Conservation (phyloP, 495 filamentous ascomycete genomes). For the Penicillium paradoxum region DNA sequence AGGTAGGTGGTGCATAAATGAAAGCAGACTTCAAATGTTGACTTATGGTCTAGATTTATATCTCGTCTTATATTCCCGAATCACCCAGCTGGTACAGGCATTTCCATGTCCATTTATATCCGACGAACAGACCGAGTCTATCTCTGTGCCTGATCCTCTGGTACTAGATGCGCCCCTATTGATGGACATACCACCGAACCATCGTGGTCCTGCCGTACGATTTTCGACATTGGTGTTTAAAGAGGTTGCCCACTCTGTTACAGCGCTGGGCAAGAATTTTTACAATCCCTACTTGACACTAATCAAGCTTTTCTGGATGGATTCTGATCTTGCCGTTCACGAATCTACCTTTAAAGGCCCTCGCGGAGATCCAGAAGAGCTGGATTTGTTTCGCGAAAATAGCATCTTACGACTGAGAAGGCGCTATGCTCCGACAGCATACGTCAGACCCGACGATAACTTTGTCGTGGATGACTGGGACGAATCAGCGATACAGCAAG, state of each 20-base stretch:
- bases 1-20: constrained; percentile 19
- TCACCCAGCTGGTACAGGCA: constrained; percentile 31
- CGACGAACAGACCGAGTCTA: constrained; percentile 12
- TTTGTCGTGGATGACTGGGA: constrained; percentile 41
- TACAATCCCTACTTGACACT: constrained; percentile 23
- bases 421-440: constrained; percentile 11
- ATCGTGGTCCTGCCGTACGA: constrained; percentile 2
- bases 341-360: constrained; percentile 31
- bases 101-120: constrained; percentile 31
- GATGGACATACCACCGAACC: background rate
- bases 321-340: constrained; percentile 30
- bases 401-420: constrained; percentile 24
- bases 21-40: background rate
- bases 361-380: constrained; percentile 1
- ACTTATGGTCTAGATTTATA: constrained; percentile 21
- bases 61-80: constrained; percentile 42
- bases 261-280: constrained; percentile 5
- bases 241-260: constrained; percentile 27
- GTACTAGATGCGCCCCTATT: constrained; percentile 30
- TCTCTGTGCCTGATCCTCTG: constrained; percentile 38
- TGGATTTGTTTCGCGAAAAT: constrained; percentile 7
- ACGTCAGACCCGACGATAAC: constrained; percentile 12
- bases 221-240: constrained; percentile 35
- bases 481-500: constrained; percentile 19
- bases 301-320: constrained; percentile 37